Evolutionary conservation across 192 early-diverging fungal genomes (phyloP).

Genomic region (Lunasporangiospora selenospora): DNA sequence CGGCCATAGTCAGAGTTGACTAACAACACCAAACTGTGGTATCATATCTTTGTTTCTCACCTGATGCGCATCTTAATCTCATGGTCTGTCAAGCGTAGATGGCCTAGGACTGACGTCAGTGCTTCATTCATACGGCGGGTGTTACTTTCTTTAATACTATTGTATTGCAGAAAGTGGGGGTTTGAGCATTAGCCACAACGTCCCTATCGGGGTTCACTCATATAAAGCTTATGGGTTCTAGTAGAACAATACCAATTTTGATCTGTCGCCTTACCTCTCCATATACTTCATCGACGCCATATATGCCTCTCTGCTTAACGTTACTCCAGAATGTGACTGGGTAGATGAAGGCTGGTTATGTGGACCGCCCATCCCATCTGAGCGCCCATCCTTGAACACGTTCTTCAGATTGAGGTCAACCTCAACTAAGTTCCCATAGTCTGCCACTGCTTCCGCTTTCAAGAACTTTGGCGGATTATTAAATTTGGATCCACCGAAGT

Average conservation of each 20-base stretch:
- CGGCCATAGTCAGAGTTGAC: too few relatives aligned
- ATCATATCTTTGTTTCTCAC: too few relatives aligned
- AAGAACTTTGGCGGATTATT: slow-evolving; percentile 1
- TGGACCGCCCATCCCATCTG: not conserved
- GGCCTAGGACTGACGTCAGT: slow-evolving; percentile 6
- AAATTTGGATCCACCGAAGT: not conserved
- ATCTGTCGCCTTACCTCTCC: slow-evolving; percentile 4
- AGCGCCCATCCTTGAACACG: too few relatives aligned
- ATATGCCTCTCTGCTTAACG: not conserved
- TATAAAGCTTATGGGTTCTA: not conserved
- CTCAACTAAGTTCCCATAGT: slow-evolving; percentile 2
- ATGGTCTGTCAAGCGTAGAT: slow-evolving; percentile 16
- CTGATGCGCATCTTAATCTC: slow-evolving; percentile 40
- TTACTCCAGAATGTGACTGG: too few relatives aligned
- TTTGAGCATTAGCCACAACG: not conserved
- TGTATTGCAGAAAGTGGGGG: not conserved
- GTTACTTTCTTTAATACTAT: slow-evolving; percentile 20
- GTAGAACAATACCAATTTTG: too few relatives aligned
- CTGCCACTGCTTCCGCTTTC: slow-evolving; percentile 6
- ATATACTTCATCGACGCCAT: slow-evolving; percentile 12
- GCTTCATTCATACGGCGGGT: slow-evolving; percentile 6
- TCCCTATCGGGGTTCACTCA: not conserved
- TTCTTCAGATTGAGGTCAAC: slow-evolving; percentile 20
- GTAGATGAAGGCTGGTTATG: too few relatives aligned
- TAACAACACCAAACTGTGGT: not conserved